Evolutionary conservation across 495 filamentous ascomycete genomes (phyloP), one percentile per base, ranked within the genome.

Genomic region (Aspergillus avenaceus): DNA sequence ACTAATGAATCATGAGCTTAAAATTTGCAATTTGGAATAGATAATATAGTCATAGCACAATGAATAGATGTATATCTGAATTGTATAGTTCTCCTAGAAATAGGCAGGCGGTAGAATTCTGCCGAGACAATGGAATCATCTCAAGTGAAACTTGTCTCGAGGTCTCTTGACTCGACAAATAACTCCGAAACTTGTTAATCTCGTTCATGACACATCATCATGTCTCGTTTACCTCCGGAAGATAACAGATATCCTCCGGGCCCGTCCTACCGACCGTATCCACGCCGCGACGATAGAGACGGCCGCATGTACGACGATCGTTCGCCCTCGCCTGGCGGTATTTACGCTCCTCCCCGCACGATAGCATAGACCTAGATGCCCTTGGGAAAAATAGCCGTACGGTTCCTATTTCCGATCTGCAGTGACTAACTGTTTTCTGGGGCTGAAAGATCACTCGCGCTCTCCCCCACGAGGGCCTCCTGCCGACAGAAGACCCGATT

Each of bases 261-360:
- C n/a, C 53, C 59, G 2, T 16, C 53, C 8, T 32, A 62, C 19
- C 45, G 68, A 50, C 59, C 64, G 0, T 65, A 62, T 23, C 62
- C 60, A 25, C 62, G 61, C 43, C 63, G 62, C 19, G 61, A 67
- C 46, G 67, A 75, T 29, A 62, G 70, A 23, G 69, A 78, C 28
- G 72, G 64, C 43, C 63, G 69, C 37, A 75, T 78, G 69, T 78
- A 80, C 53, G 74, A 77, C 50, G 77, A 79, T 54, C 66, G 56
- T 32, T 65, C 62, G 31, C 62, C 45, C 37, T 63, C 73, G 54
- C 70, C 67, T 69, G 65, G 66, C 57, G 70, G 70, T 74, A 71
- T 59, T n/a, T 63, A 67, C 45, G 34, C 52, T 62, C 64, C 67
- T 70, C 75, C 70, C 72, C 66, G 63, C 72, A 75, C 56, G 62